Evolutionary conservation across 345 rosid species (phyloP).

Genomic region (Barbarea vulgaris): DNA sequence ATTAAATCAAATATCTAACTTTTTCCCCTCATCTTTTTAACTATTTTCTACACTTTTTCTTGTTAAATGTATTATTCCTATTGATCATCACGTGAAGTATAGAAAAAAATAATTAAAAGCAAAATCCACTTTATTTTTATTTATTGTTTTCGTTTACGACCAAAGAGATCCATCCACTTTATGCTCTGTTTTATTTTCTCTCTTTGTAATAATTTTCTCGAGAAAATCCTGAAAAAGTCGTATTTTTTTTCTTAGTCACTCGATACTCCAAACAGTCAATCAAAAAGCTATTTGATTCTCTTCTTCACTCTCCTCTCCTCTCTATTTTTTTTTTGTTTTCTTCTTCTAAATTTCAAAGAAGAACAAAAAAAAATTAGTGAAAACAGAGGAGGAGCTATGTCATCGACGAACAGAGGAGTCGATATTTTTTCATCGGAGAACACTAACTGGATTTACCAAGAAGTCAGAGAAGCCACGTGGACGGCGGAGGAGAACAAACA

Average conservation of each 20-base stretch:
- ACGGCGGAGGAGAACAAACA: slow-evolving; percentile 78
- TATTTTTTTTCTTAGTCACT: slow-evolving; percentile 22
- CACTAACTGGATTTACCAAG: slow-evolving; percentile 62
- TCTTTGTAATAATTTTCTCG: slow-evolving; percentile 32
- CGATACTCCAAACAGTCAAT: slow-evolving; percentile 27
- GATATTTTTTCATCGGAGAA: slow-evolving; percentile 54
- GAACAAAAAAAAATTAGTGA: background rate
- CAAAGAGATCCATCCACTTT: slow-evolving; percentile 42
- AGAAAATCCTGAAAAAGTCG: slow-evolving; percentile 22
- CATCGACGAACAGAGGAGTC: slow-evolving; percentile 43
- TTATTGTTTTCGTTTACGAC: slow-evolving; percentile 1
- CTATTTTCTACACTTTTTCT: slow-evolving; percentile 13
- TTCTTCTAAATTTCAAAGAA: background rate
- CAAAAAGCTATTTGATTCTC: slow-evolving; percentile 14
- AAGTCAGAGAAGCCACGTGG: slow-evolving; percentile 58
- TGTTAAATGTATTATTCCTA: slow-evolving; percentile 15
- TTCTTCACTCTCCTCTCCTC: slow-evolving; percentile 15
- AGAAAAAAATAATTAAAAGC: slow-evolving; percentile 2
- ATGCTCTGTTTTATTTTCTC: slow-evolving; percentile 16
- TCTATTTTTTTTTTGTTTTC: background rate
- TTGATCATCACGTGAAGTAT: slow-evolving; percentile 35
- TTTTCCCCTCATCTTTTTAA: background rate
- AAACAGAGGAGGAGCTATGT: slow-evolving; percentile 20
- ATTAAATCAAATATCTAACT: slow-evolving; percentile 16
- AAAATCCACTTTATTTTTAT: slow-evolving; percentile 18